These are phyloP conservation scores for Flaveria bidentis DNA, from an alignment of 129 eudicot species.

Conservation along the genomic window DNA sequence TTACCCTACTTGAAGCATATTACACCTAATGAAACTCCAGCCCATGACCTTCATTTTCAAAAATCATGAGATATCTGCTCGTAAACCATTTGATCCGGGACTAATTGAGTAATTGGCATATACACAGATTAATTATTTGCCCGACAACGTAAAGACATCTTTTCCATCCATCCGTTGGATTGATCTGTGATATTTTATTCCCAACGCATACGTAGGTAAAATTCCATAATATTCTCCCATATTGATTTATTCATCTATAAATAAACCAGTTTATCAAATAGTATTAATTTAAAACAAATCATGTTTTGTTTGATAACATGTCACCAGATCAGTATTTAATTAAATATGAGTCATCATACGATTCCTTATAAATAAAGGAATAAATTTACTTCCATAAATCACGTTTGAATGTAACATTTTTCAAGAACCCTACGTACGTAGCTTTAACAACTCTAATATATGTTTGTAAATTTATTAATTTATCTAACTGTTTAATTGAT, in stretches of 20 bases:
- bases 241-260: not conserved
- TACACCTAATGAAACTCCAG: too few relatives aligned
- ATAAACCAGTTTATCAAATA: not conserved
- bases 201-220: conserved; percentile 25
- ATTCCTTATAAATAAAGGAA: conserved; percentile 29
- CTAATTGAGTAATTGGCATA: too few relatives aligned
- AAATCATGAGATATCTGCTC: too few relatives aligned
- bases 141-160: conserved; percentile 67
- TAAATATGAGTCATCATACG: conserved; percentile 12
- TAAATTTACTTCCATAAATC: conserved; percentile 45
- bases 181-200: conserved; percentile 34
- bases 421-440: conserved; percentile 49
- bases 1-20: too few relatives aligned
- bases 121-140: not conserved
- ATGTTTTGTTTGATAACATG: conserved; percentile 38
- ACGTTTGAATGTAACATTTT: conserved; percentile 47
- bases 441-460: conserved; percentile 33
- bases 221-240: conserved; percentile 32
- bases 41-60: too few relatives aligned
- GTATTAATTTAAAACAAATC: conserved; percentile 1
- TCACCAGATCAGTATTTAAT: conserved; percentile 20
- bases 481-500: not conserved
- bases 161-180: conserved; percentile 37
- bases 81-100: too few relatives aligned
- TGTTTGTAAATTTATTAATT: not conserved